Evolutionary conservation across 2,329 filamentous ascomycete genomes (phyloP), one percentile per base, ranked within the genome.

Genomic region (Aspergillus candidus): DNA sequence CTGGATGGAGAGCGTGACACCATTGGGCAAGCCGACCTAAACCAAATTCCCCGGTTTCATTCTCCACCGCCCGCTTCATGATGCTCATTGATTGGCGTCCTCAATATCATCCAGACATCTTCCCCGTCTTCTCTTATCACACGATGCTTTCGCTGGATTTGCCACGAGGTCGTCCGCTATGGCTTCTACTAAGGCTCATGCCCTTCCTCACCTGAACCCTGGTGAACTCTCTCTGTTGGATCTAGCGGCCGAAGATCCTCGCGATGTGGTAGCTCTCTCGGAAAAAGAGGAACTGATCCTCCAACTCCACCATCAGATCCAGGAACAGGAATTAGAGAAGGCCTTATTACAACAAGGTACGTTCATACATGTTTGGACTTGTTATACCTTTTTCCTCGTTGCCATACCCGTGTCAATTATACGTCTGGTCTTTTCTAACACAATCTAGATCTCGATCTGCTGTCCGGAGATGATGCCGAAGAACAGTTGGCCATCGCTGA

Each of bases 291-390:
- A 75, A 55, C 74, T 75, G 51, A 75, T 84, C 22, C 71, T 93
- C 31, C 75, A 80, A 33, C 75, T 90, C 38, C 86, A 88, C 65
- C 82, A 89, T 61, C 76, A 77, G 52, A 70, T 88, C 18, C 80
- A 84, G 57, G 80, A 86, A 61, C 73, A 90, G 35, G 79, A 82
- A 56, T 69, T 91, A 15, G 83, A 93, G 67, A 78, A 82, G 43
- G 82, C 82, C 32, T 72, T 93, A 32, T 66, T 89, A 11, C 66
- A 73, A 54, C 64, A 70, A 61, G 61, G 68, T 69, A 53, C 37
- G 52, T 38, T 27, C 11, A 5, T 32, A 38, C 41, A 35, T 39
- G 11, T 30, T 18, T 17, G 13, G 35, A 22, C 12, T 17, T 34
- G 7, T n/a, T 29, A 6, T 22, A 35, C 41, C 42, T 29, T 15